Base-by-base conservation (phyloP, 2,329 filamentous ascomycete genomes). In the Ophiostoma quercus region DNA sequence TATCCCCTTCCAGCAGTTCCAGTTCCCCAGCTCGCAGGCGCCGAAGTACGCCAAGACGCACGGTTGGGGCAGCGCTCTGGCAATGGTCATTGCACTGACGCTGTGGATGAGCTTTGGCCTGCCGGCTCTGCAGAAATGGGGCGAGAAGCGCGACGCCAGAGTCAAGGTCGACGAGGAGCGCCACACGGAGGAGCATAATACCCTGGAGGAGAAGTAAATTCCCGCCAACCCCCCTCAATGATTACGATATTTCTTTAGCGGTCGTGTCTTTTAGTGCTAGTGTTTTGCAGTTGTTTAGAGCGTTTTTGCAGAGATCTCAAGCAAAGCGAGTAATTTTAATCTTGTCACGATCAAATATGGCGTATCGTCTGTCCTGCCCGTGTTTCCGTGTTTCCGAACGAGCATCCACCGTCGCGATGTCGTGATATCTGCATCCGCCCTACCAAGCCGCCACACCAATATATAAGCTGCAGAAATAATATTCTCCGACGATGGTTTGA, bases 1-100 rank as follows among this genome's bases (percentile, higher is more conserved):
- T 2, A 79, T 80, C 39, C 79, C 79, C 1, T 80, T 79, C 68
- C 79, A 81, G 72, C 79, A 80, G 71, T 68, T 77, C 14, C 79
- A 79, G 68, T 76, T 80, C 70, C 77, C 79, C 1, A 79, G 77
- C 60, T 76, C 75, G 0, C 73, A 80, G 66, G 79, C 79, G 39
- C 79, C 79, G 0, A 70, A 75, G 29, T 80, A 79, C 63, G 62
- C 66, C 14, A 69, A 77, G 71, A 80, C 78, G 0, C 78, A 79
- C 68, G 79, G 78, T 0, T 80, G 79, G 79, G 71, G 71, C 7
- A 78, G 77, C 51, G 77, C 74, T 0, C 71, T 79, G 5, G 76
- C 74, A 1, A 77, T 75, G 66, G 78, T 79, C 0, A 68, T 79
- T 19, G 77, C 75, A 0, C 69, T 79, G 70, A 78, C 77, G 1